Evolutionary conservation across 164 flowering plant species (phyloP).

Genomic region (Umbilicus rupestris): DNA sequence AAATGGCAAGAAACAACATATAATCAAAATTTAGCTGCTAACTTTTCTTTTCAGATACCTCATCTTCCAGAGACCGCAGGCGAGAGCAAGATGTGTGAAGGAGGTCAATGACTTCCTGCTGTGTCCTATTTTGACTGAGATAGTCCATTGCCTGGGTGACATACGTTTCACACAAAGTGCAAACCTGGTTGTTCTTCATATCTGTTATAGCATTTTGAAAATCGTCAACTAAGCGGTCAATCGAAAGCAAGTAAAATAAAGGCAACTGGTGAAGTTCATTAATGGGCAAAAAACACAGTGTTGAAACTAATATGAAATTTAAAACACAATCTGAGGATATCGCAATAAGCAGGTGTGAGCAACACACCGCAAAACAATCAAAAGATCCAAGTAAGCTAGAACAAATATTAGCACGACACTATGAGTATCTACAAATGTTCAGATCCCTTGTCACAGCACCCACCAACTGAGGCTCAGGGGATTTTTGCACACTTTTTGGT

Average conservation of each 20-base stretch:
- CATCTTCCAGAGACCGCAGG: slow-evolving; percentile 33
- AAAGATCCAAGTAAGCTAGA: neutral
- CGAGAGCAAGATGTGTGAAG: slow-evolving; percentile 58
- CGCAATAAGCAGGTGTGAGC: too few species aligned
- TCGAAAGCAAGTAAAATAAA: neutral
- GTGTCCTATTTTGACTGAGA: slow-evolving; percentile 57
- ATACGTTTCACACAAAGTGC: slow-evolving; percentile 62
- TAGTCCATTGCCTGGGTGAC: slow-evolving; percentile 46
- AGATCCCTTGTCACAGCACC: too few species aligned
- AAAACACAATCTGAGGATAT: too few species aligned
- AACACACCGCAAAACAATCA: too few species aligned
- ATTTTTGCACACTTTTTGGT: neutral
- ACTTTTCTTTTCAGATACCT: slow-evolving; percentile 28
- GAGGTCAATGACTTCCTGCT: slow-evolving; percentile 36
- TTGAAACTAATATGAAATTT: neutral
- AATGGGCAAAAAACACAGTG: neutral
- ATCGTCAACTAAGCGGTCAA: neutral
- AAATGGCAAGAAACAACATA: neutral
- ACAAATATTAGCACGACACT: neutral
- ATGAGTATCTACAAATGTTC: neutral
- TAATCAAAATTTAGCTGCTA: neutral
- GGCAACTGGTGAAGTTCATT: neutral
- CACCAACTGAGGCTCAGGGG: neutral
- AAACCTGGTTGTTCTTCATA: slow-evolving; percentile 29
- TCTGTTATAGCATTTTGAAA: neutral